phyloP scores from a whole-genome alignment of 2,329 filamentous ascomycete genomes.

The Cadophora malorum region DNA sequence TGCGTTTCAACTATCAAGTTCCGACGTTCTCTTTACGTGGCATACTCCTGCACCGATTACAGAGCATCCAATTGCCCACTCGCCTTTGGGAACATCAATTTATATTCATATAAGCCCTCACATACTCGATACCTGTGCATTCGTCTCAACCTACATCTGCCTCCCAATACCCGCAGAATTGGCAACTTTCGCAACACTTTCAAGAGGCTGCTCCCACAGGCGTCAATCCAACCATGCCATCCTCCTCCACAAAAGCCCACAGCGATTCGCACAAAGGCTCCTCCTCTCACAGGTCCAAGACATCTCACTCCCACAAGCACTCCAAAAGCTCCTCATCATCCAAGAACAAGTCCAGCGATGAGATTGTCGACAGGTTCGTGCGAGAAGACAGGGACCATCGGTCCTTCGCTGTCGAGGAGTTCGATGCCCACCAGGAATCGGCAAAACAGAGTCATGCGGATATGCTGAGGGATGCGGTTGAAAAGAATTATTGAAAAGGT shows the following conservation, averaged over 20 bases:
- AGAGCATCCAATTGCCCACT: neutral
- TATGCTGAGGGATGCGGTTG: constrained; percentile 23
- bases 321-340: constrained; percentile 37
- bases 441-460: constrained; percentile 23
- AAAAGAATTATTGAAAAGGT: constrained; percentile 21
- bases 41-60: neutral
- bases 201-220: neutral
- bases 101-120: neutral
- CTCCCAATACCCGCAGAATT: neutral
- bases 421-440: constrained; percentile 32
- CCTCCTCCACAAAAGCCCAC: constrained; percentile 30
- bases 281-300: constrained; percentile 9
- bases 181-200: neutral
- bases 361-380: constrained; percentile 25
- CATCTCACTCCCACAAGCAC: constrained; percentile 31
- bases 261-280: constrained; percentile 22
- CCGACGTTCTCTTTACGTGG: neutral
- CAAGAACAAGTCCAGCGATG: neutral
- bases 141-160: neutral
- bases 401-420: constrained; percentile 31
- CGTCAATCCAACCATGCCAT: neutral
- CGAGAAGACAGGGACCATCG: constrained; percentile 32
- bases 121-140: neutral
- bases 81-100: neutral
- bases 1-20: neutral